Base-by-base conservation (phyloP, 2,329 filamentous ascomycete species). In the Ascochyta fabae region DNA sequence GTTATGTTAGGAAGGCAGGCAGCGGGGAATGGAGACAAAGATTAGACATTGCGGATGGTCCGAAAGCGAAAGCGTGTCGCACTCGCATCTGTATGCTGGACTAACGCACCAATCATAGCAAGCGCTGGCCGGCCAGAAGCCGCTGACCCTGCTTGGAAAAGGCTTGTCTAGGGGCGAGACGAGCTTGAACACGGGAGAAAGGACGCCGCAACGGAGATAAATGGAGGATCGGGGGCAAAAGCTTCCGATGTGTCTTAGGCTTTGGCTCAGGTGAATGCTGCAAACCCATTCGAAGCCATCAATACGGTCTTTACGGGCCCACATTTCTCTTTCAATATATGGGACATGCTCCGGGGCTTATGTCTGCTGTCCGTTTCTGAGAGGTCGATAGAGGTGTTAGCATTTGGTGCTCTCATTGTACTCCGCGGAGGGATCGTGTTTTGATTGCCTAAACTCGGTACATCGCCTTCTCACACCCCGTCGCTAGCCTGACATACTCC, bases 141-240 rank as follows among this genome's bases (percentile, higher is more conserved):
- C 39, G 35, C 10, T 12, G 27, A 16, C 40, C 40, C 15, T 10
- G 40, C 36, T 36, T 12, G 33, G 34, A 23, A 24, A 46, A 42
- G 29, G 53, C 41, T 56, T 46, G 16, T 26, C 16, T 5, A 15
- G 19, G 39, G 26, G 39, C 44, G 23, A 43, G 16, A 40, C 45
- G 34, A 48, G 51, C 44, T 53, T 53, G 33, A 45, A 6, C 27
- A 23, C 45, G 45, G 52, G 27, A 41, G 34, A 35, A 33, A 31
- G 36, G 16, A 38, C 23, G 46, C 45, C 15, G 8, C 36, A 19
- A 26, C 53, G 53, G 53, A 51, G 33, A 51, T 56, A 48, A 56
- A 33, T 36, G 53, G 53, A 56, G 35, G 47, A n/a, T 56, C 53
- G 47, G 46, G 15, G 22, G 7, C 5, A 22, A 24, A 3, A 12